Conservation (phyloP, 164 flowering plant genomes). For the Hamamelis virginiana region DNA sequence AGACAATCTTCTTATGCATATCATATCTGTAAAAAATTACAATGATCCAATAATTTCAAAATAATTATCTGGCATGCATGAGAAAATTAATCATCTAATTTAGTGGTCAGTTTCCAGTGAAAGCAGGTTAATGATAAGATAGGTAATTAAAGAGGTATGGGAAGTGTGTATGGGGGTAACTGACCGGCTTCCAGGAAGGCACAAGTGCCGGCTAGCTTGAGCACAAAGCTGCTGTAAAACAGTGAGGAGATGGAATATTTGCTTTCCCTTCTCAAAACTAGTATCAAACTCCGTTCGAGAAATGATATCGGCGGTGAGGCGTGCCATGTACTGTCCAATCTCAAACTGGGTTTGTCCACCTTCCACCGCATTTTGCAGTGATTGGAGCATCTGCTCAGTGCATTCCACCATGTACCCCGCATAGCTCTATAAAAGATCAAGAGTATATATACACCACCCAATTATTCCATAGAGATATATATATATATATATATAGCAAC, state of each 20-base stretch:
- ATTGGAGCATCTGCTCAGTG: constrained; percentile 56
- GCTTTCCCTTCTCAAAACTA: constrained; percentile 81
- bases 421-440: constrained; percentile 36
- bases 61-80: too few species aligned
- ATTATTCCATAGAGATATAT: too few species aligned
- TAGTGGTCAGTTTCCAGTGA: too few species aligned
- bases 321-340: constrained; percentile 67
- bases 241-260: constrained; percentile 66
- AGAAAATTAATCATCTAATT: too few species aligned
- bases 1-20: too few species aligned
- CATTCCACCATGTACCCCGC: constrained; percentile 85
- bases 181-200: constrained; percentile 94
- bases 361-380: constrained; percentile 36
- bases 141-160: too few species aligned
- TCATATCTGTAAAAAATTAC: too few species aligned
- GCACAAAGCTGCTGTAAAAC: constrained; percentile 65
- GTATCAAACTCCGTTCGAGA: constrained; percentile 75
- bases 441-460: constrained; percentile 1
- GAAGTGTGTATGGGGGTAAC: too few species aligned
- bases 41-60: too few species aligned
- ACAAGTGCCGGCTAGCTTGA: constrained; percentile 71
- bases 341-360: constrained; percentile 66
- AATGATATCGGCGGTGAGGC: constrained; percentile 83
- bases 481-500: neutral
- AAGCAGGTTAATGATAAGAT: too few species aligned